phyloP scores from a whole-genome alignment of 2,329 filamentous ascomycete genomes.

The Ophiostoma angusticollis region DNA sequence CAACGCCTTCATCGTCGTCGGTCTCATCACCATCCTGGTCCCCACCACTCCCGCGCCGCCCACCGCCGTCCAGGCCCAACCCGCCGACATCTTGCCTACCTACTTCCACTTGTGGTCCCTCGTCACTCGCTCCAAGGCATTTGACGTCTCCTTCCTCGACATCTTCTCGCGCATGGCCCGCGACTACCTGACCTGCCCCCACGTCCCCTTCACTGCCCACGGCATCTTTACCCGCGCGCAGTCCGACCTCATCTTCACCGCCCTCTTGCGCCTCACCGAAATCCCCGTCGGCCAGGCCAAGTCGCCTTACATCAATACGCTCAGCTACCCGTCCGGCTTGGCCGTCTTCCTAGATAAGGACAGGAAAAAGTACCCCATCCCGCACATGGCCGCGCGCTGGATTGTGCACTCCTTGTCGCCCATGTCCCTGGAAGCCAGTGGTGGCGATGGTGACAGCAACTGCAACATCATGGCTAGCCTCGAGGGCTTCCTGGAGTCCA shows the following conservation, averaged over 20 bases:
- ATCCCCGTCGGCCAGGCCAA: conserved; percentile 95
- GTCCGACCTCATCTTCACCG: conserved; percentile 84
- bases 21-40: conserved; percentile 72
- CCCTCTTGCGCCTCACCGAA: conserved; percentile 76
- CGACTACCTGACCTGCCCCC: conserved; percentile 62
- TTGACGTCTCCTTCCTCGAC: conserved; percentile 81
- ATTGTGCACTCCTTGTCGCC: conserved; percentile 89
- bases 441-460: neutral
- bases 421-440: conserved; percentile 50
- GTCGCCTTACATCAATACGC: conserved; percentile 69
- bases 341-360: conserved; percentile 85
- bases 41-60: conserved; percentile 69
- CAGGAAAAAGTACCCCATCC: conserved; percentile 79
- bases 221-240: conserved; percentile 90
- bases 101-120: conserved; percentile 96
- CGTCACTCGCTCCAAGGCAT: conserved; percentile 74
- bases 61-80: conserved; percentile 62
- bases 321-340: conserved; percentile 73
- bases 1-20: conserved; percentile 85
- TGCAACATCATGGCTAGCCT: conserved; percentile 70
- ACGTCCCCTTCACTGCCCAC: conserved; percentile 71
- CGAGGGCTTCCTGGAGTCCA: conserved; percentile 83
- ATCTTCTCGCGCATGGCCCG: conserved; percentile 76
- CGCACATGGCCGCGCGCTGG: conserved; percentile 86
- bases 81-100: conserved; percentile 79